phyloP scores from a whole-genome alignment of 1,284 basidiomycete genomes.

The Exobasidium cylindrosporum region DNA sequence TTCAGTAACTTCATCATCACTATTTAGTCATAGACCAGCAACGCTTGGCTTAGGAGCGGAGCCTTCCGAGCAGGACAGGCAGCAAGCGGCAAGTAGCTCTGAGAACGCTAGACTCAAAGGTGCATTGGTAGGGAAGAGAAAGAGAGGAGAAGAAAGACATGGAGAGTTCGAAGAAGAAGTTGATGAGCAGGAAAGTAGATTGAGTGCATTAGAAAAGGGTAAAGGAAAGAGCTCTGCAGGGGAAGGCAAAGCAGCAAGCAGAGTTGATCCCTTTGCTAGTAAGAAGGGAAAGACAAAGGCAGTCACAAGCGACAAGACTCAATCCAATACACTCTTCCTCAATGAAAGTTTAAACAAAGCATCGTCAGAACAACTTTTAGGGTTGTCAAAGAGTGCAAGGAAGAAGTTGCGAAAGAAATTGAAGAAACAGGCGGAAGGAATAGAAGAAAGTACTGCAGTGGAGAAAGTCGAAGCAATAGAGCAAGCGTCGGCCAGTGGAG shows the following conservation, averaged over 20 bases:
- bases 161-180: not conserved
- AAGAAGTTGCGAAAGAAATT: conserved; percentile 19
- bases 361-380: not conserved
- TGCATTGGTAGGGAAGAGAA: conserved; percentile 1
- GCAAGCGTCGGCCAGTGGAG: not conserved
- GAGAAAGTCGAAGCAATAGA: not conserved
- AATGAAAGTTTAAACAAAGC: not conserved
- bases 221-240: not conserved
- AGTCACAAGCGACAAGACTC: not conserved
- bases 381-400: conserved; percentile 12
- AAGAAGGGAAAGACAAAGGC: not conserved
- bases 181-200: not conserved
- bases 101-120: conserved; percentile 9
- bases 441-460: not conserved
- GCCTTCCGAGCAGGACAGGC: not conserved
- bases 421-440: conserved; percentile 12
- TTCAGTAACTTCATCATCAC: not conserved
- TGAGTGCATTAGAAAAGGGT: not conserved
- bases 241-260: not conserved
- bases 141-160: not conserved
- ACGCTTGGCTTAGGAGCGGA: conserved; percentile 10
- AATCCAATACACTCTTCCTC: not conserved
- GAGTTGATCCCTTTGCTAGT: conserved; percentile 6
- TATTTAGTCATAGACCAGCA: not conserved
- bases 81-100: not conserved